These are phyloP conservation scores for Pelargonium myrrhifolium DNA, from an alignment of 441 rosid genomes.

Conservation along the genomic window DNA sequence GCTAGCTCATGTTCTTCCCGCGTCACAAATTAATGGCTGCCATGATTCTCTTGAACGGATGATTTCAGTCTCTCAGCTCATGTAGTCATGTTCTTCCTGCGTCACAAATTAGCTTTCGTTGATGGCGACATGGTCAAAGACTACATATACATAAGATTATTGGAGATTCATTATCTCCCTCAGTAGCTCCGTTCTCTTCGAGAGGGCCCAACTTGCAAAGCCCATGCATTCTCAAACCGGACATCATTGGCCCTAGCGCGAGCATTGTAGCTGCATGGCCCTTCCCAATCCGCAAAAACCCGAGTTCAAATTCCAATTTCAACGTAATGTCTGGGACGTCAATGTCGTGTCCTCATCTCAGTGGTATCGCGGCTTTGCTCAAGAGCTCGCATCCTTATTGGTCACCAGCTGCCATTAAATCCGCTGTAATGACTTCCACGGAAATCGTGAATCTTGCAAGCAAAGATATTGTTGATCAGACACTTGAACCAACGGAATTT, in stretches of 20 bases:
- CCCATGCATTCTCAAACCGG: constrained; percentile 42
- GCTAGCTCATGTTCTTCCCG: constrained; percentile 38
- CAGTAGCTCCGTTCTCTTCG: constrained; percentile 39
- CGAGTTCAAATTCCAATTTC: constrained; percentile 26
- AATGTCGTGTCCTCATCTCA: constrained; percentile 41
- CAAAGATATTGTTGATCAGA: constrained; percentile 30
- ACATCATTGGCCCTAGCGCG: constrained; percentile 39
- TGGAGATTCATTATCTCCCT: constrained; percentile 30
- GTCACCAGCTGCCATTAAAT: constrained; percentile 39
- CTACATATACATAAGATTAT: constrained; percentile 30
- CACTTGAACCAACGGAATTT: constrained; percentile 28
- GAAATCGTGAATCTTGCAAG: constrained; percentile 23
- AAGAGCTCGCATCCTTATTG: constrained; percentile 32
- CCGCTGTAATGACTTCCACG: constrained; percentile 36
- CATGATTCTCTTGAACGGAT: constrained; percentile 31
- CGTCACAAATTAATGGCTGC: too few species aligned
- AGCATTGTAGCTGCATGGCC: constrained; percentile 50
- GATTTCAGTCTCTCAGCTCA: constrained; percentile 29
- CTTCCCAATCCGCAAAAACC: constrained; percentile 27
- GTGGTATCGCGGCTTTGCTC: constrained; percentile 30
- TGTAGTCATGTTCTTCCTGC: constrained; percentile 36
- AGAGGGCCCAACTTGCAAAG: constrained; percentile 40
- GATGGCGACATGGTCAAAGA: constrained; percentile 38
- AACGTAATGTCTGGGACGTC: constrained; percentile 39
- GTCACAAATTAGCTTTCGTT: constrained; percentile 32